Evolutionary conservation across 441 rosid genomes (phyloP).

Genomic region (Hypseocharis bilobata): DNA sequence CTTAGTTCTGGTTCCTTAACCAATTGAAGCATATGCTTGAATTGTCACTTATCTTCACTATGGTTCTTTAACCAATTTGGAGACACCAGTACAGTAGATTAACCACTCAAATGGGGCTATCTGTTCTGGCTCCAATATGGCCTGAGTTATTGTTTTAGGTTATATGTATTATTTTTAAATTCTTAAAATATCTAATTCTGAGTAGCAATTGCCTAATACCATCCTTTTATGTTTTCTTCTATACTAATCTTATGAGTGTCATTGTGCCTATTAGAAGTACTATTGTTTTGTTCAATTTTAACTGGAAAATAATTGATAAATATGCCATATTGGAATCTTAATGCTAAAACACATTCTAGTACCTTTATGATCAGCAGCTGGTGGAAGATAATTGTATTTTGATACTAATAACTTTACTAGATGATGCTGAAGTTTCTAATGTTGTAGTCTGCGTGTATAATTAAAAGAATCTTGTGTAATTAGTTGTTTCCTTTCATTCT

Average conservation of each 20-base stretch:
- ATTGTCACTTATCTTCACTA: neutral
- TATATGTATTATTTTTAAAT: neutral
- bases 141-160: neutral
- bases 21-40: neutral
- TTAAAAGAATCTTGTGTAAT: slow-evolving; percentile 6
- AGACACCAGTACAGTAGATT: neutral
- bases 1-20: neutral
- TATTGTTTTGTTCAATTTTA: slow-evolving; percentile 1
- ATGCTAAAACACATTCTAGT: neutral
- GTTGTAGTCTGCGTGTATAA: neutral
- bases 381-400: neutral
- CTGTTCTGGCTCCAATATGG: neutral
- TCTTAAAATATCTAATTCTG: neutral
- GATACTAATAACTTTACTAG: slow-evolving; percentile 9
- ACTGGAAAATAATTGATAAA: neutral
- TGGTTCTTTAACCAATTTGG: neutral
- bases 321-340: neutral
- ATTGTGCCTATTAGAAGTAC: neutral
- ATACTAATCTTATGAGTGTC: neutral
- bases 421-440: slow-evolving; percentile 7
- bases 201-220: neutral
- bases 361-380: neutral
- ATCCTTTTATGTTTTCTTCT: neutral
- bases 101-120: neutral
- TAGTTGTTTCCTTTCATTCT: slow-evolving; percentile 20